Evolutionary conservation across 495 filamentous ascomycete species (phyloP), one percentile per base, ranked within the genome.

Genomic region (Penicillium argentinense): DNA sequence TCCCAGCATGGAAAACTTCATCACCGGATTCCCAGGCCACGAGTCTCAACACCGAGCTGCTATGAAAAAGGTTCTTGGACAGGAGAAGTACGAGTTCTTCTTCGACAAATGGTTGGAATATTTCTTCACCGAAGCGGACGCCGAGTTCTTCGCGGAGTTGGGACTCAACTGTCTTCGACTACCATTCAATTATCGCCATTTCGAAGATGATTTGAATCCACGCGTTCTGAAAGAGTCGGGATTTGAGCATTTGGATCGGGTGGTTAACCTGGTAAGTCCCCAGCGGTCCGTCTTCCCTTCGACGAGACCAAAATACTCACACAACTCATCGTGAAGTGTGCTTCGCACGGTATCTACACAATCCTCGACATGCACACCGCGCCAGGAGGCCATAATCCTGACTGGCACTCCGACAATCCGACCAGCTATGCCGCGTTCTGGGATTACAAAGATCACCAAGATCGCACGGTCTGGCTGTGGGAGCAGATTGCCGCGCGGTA

Each of bases 141-240:
- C 83, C 34, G 73, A 78, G 50, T 85, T 82, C 65, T 78, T 81
- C 46, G 74, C 79, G 4, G 70, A 63, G 1, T 60, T 76, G 2
- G 81, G 79, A 4, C 53, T 86, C 21, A 86, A 85, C 56, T 84
- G 80, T 59, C 64, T 85, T 9, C 77, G 82, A 0, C 63, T 86
- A 25, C 81, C 82, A 3, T 79, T 86, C 59, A 86, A 85, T 54
- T 78, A 84, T 54, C 75, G 78, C 5, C 81, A 84, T 58, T 82
- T 86, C 36, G 73, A 81, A 44, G 82, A 86, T 56, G 79, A 84
- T 54, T 66, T 79, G 63, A 80, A 84, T 45, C 82, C 83, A 1
- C 60, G 72, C 0, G 77, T 81, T 1, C 54, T 82, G 42, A 84
- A 85, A 53, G 57, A 67, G 12, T 63, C 66, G 3, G 82, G 81